Percentiles rank a stretch among this genome's conserved stretches.
These are phyloP conservation scores for Alternaria viburni DNA, from an alignment of 2,329 filamentous ascomycete species.

Conservation along the genomic window DNA sequence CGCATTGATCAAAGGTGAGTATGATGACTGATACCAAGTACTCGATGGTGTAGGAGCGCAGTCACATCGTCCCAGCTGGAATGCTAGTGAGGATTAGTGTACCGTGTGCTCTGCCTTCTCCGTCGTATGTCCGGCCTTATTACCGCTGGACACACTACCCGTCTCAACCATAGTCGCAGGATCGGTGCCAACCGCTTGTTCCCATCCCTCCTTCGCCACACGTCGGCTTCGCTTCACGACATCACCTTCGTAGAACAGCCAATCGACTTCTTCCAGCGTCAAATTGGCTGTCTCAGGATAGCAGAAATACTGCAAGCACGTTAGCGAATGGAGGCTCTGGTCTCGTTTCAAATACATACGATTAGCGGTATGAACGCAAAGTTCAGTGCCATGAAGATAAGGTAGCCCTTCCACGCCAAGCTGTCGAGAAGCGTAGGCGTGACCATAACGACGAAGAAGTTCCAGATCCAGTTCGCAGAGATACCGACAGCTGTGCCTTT, in stretches of 20 bases:
- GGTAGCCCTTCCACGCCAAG: constrained; percentile 59
- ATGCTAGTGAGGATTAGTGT: not conserved
- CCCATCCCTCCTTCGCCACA: constrained; percentile 36
- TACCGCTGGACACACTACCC: constrained; percentile 16
- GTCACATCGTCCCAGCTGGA: not conserved
- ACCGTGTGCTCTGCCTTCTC: not conserved
- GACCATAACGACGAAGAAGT: constrained; percentile 61
- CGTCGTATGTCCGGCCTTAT: not conserved
- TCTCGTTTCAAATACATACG: constrained; percentile 7
- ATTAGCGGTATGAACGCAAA: constrained; percentile 55
- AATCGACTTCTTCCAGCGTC: constrained; percentile 46
- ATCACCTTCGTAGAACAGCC: constrained; percentile 41
- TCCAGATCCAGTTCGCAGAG: constrained; percentile 57
- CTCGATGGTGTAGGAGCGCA: not conserved
- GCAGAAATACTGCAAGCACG: constrained; percentile 48
- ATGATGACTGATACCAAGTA: not conserved
- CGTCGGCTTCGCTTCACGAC: constrained; percentile 28
- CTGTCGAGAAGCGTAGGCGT: constrained; percentile 58
- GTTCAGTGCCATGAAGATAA: constrained; percentile 61
- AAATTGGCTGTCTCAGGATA: constrained; percentile 46
- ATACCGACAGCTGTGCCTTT: constrained; percentile 60
- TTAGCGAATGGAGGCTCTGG: not conserved
- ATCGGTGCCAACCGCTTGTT: constrained; percentile 16
- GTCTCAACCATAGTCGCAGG: constrained; percentile 16
- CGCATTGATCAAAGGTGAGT: not conserved